Conservation (phyloP, 164 flowering plant species). For the Nelumbo lutea region DNA sequence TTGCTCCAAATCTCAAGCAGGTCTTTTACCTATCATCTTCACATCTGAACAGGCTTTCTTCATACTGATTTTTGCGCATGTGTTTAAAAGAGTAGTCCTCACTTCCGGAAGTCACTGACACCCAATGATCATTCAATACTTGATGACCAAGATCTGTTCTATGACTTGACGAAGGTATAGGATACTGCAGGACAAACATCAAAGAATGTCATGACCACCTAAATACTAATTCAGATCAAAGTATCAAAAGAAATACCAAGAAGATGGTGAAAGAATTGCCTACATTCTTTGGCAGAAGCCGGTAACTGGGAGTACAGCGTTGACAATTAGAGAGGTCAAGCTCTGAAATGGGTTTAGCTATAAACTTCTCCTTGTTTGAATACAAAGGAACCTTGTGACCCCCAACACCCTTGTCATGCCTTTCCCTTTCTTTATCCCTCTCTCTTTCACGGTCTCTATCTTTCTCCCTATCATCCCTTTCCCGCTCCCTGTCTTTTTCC, state of each 20-base stretch:
- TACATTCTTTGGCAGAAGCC: conserved; percentile 91
- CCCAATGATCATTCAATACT: conserved; percentile 95
- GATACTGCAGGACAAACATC: conserved; percentile 54
- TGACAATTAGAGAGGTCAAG: conserved; percentile 94
- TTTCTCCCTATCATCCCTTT: conserved; percentile 50
- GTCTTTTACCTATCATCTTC: conserved; percentile 88
- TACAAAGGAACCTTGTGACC: conserved; percentile 38
- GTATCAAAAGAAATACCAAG: background rate
- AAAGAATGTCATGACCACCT: background rate
- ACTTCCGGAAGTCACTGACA: conserved; percentile 97
- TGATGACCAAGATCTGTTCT: conserved; percentile 73
- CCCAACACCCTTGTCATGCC: conserved; percentile 43
- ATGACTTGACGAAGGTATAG: conserved; percentile 75
- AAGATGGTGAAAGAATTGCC: conserved; percentile 1
- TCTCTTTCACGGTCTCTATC: conserved; percentile 54
- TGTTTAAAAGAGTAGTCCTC: conserved; percentile 98
- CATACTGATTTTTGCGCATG: conserved; percentile 98
- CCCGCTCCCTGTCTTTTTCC: conserved; percentile 54
- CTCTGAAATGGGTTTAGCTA: conserved; percentile 80
- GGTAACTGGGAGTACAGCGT: conserved; percentile 94
- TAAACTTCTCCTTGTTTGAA: conserved; percentile 62
- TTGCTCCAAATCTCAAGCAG: conserved; percentile 2
- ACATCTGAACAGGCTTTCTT: conserved; percentile 94
- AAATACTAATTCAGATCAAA: background rate
- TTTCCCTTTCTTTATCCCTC: conserved; percentile 54